Evolutionary conservation across 2,329 filamentous ascomycete species (phyloP), one percentile per base, ranked within the genome.

Genomic region (Curvularia lunata): DNA sequence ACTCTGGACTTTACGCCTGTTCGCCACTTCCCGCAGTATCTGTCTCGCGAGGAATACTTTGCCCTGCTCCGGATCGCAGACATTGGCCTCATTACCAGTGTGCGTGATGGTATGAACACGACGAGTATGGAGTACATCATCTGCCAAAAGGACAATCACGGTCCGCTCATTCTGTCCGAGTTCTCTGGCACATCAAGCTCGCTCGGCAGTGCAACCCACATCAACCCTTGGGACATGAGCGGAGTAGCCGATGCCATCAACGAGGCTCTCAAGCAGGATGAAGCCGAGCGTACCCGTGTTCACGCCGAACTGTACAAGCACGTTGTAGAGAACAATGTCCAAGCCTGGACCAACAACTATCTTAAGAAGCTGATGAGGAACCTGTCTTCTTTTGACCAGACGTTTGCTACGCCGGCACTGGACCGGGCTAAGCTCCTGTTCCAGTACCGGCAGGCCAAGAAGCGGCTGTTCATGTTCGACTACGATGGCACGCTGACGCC

Each of bases 41-140:
- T 98, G 45, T 89, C 87, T 47, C 90, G 89, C 65, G 90, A 92
- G 68, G 93, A 98, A 78, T 98, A 98, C 77, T 96, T 97, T 77
- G 93, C 94, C 4, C 85, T 98, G n/a, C 84, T 98, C 51, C 88
- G 94, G 23, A 87, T 92, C 2, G 93, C 91, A 32, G 92, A 98
- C 75, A 91, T 97, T 65, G 94, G 92, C 4, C 83, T 98, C 49
- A 97, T 98, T 77, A 97, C 95, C 6, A 97, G 92, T 66, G 93
- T 98, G 21, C 88, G 94, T 59, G 95, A 98, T 75, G 94, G 94
- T 57, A 97, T 98, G 93, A 98, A 97, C 81, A 97, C 94, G 0
- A 97, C 93, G 19, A 96, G 92, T 74, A 82, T 98, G 67, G 95
- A 98, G 78, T 98, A 97, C 74, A 88, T 98, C 56, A 85, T 97